Base-by-base conservation (phyloP, 345 rosid species). In the Euphorbia pulcherrima region DNA sequence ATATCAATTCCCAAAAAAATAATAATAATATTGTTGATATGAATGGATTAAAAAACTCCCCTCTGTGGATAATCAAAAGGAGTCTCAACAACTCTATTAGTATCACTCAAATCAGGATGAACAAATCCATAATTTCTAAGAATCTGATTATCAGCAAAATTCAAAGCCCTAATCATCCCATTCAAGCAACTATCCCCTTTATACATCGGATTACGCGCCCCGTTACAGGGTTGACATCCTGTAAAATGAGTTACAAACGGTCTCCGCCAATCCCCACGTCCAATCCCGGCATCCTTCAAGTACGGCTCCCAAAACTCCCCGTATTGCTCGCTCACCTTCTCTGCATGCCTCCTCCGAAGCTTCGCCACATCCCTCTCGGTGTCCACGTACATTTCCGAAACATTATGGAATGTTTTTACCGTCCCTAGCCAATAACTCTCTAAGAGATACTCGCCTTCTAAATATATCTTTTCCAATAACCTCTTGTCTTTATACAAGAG, bases 71-170 rank as follows among this genome's bases (percentile, higher is more conserved):
- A 52, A 52, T 52, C 56, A 11, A 52, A 52, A 6, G 56, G 56
- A 52, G 56, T 52, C 27, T 52, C 56, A 20, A 52, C 56, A 52
- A 52, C 56, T 21, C 56, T 8, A 20, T 20, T 21, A 59, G 58
- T 56, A 68, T 55, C 51, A 20, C 6, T 44, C 24, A 44, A 44
- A 29, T 69, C 55, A n/a, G 44, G 62, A 46, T 56, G 75, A 35
- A 56, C 50, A 59, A 66, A 72, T 39, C 76, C 76, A 37, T 72
- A 72, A n/a, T 65, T 50, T 17, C 41, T 18, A 18, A 72, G 71
- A 44, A 72, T 63, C 61, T 72, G 76, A 48, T 72, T 72, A 29
- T 72, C 76, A 2, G 70, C 76, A 12, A 72, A 66, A 39, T 72
- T 72, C 60, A 72, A 67, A 11, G 76, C 76, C 52, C 28, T 57